phyloP scores from a whole-genome alignment of 768 basidiomycete species.

The Xerocomellus amylosporus region DNA sequence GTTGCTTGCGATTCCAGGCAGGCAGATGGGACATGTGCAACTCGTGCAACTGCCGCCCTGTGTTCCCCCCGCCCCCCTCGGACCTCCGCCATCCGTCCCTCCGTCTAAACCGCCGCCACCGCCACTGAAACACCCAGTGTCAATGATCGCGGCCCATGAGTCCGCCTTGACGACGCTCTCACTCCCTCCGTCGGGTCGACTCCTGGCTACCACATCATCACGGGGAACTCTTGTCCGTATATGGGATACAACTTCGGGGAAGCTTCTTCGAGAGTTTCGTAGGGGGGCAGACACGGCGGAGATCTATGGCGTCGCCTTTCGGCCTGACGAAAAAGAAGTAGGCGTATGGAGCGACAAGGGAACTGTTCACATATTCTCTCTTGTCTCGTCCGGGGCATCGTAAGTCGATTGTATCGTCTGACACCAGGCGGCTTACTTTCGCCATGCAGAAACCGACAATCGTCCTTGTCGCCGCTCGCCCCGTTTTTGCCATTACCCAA shows the following conservation, averaged over 20 bases:
- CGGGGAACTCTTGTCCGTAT: constrained; percentile 84
- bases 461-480: constrained; percentile 74
- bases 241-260: constrained; percentile 76
- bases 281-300: constrained; percentile 88
- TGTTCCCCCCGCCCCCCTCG: constrained; percentile 52
- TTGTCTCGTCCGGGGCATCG: constrained; percentile 63
- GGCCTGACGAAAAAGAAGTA: constrained; percentile 80
- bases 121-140: constrained; percentile 61
- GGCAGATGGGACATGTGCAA: constrained; percentile 86
- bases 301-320: constrained; percentile 87
- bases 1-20: constrained; percentile 80
- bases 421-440: constrained; percentile 2
- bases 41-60: constrained; percentile 83
- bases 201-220: constrained; percentile 81
- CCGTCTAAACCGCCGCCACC: constrained; percentile 56
- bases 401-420: constrained; percentile 38
- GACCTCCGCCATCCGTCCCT: constrained; percentile 52
- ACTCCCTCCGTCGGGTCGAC: constrained; percentile 69
- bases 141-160: constrained; percentile 83
- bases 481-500: constrained; percentile 82
- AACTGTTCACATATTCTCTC: constrained; percentile 85
- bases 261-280: constrained; percentile 74
- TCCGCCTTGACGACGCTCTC: constrained; percentile 77
- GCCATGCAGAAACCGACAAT: constrained; percentile 73
- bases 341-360: constrained; percentile 97